These are phyloP conservation scores for Starmera dryadoides DNA, from an alignment of 805 yeast species.

Conservation along the genomic window DNA sequence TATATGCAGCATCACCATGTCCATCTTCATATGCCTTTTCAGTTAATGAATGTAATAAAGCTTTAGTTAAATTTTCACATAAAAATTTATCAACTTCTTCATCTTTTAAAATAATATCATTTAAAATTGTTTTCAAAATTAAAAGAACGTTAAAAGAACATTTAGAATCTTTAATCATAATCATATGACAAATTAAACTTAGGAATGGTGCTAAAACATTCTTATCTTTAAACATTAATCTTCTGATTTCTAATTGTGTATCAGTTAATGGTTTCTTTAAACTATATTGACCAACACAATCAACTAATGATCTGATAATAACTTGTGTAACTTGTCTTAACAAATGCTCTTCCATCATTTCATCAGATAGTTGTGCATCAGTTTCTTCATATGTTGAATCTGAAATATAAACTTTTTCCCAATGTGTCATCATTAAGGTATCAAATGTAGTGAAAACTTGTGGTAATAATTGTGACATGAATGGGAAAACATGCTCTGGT, in stretches of 20 bases:
- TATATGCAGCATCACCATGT: conserved; percentile 87
- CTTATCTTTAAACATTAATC: conserved; percentile 56
- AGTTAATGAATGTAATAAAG: conserved; percentile 58
- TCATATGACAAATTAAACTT: conserved; percentile 65
- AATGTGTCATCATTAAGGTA: conserved; percentile 59
- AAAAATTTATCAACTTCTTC: conserved; percentile 65
- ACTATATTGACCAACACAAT: conserved; percentile 75
- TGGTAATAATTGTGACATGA: conserved; percentile 75
- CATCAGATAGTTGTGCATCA: conserved; percentile 87
- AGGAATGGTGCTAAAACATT: conserved; percentile 72
- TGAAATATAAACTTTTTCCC: conserved; percentile 59
- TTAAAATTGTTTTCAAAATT: conserved; percentile 66
- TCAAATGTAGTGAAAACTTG: conserved; percentile 68
- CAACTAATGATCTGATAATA: conserved; percentile 79
- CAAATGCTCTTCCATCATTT: conserved; percentile 96
- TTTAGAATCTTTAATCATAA: conserved; percentile 80
- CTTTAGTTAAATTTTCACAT: conserved; percentile 55
- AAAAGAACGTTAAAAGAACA: conserved; percentile 88
- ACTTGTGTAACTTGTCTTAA: conserved; percentile 90
- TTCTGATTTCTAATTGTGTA: conserved; percentile 59
- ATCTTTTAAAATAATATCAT: conserved; percentile 59
- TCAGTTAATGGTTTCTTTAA: conserved; percentile 34
- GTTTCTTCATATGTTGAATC: conserved; percentile 31
- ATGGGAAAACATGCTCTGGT: conserved; percentile 50
- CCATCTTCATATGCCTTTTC: conserved; percentile 81